phyloP scores from a whole-genome alignment of 768 basidiomycete genomes.

The Termitomyces sp. region DNA sequence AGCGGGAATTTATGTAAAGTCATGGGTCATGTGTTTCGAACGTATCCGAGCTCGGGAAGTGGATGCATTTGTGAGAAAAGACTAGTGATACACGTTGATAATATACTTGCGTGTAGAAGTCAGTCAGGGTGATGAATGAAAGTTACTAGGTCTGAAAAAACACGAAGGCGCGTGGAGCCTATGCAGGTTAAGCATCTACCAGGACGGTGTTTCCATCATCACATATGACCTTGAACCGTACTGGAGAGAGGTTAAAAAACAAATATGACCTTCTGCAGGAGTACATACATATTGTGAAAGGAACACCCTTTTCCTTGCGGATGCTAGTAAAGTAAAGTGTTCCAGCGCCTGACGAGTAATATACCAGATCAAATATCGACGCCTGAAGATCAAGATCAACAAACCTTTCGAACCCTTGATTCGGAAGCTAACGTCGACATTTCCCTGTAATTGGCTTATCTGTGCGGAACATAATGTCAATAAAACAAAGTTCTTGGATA shows the following conservation, averaged over 20 bases:
- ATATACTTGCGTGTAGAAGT: background rate
- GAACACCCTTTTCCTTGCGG: conserved; percentile 64
- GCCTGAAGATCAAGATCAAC: background rate
- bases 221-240: conserved; percentile 62
- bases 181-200: conserved; percentile 28
- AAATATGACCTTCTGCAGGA: background rate
- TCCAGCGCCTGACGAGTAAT: conserved; percentile 45
- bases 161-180: background rate
- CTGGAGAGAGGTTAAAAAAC: conserved; percentile 25
- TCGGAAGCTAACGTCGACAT: conserved; percentile 73
- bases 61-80: background rate
- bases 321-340: conserved; percentile 84
- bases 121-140: background rate
- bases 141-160: background rate
- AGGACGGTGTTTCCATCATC: conserved; percentile 51
- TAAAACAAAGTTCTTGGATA: background rate
- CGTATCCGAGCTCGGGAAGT: background rate
- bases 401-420: conserved; percentile 68
- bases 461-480: conserved; percentile 18
- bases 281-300: conserved; percentile 61
- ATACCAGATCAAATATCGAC: background rate
- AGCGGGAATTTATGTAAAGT: background rate
- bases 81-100: background rate
- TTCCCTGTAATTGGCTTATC: conserved; percentile 72
- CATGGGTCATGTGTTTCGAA: background rate